Evolutionary conservation across 2,329 filamentous ascomycete genomes (phyloP).

Genomic region (Ophiostoma fasciatum): DNA sequence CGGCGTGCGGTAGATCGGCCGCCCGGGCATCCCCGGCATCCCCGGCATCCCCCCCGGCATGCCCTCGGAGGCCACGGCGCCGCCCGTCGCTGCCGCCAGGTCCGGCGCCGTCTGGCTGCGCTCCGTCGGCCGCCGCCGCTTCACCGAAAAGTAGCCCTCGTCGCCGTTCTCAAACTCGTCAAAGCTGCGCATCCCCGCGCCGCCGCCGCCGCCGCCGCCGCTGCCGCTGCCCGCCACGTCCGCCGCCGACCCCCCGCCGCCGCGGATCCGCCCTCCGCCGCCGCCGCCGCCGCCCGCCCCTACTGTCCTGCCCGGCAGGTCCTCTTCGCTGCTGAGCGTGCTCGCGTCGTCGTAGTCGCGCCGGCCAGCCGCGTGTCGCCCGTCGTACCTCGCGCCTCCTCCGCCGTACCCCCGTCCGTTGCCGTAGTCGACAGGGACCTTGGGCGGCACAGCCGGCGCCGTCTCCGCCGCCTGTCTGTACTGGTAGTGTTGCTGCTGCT

Average conservation of each 20-base stretch:
- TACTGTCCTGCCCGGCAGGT: constrained; percentile 9
- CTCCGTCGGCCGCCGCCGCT: constrained; percentile 15
- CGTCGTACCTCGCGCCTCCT: not conserved
- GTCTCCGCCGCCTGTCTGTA: constrained; percentile 1
- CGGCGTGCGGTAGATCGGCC: constrained; percentile 51
- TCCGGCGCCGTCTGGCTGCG: constrained; percentile 12
- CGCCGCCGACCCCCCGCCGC: constrained; percentile 9
- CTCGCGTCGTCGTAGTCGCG: too few species aligned
- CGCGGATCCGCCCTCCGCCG: constrained; percentile 11
- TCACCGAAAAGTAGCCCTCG: constrained; percentile 40
- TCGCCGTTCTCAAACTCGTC: constrained; percentile 40
- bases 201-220: constrained; percentile 16
- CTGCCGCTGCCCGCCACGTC: constrained; percentile 14
- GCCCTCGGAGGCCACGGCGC: too few species aligned
- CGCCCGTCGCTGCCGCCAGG: not conserved
- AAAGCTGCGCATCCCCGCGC: constrained; percentile 24
- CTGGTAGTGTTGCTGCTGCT: not conserved
- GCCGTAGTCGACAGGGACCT: not conserved
- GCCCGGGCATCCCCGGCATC: constrained; percentile 9
- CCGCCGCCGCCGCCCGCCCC: too few species aligned
- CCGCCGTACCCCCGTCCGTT: not conserved
- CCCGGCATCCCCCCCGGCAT: not conserved
- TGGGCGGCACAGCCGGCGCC: constrained; percentile 1
- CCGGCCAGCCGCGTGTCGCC: not conserved
- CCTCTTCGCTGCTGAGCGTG: constrained; percentile 6